Percentiles rank a stretch among this genome's conserved stretches.
Conservation (phyloP, 352 stramenopile genomes). For the Pythium guiyangense region DNA sequence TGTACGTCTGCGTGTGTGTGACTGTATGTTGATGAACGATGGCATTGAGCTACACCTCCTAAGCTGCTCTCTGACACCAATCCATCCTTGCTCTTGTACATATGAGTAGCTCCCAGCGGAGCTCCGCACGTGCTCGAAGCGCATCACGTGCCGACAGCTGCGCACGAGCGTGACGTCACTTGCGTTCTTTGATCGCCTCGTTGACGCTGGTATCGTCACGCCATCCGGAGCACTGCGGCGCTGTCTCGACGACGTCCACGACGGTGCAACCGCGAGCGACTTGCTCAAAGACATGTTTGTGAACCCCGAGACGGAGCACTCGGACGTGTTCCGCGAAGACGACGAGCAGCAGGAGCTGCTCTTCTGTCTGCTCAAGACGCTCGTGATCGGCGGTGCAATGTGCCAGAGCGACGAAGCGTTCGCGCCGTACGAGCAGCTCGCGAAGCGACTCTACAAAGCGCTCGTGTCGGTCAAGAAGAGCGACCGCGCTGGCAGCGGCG, state of each 20-base stretch:
- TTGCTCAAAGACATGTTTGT: conserved; percentile 74
- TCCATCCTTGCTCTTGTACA: not conserved
- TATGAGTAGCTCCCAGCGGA: not conserved
- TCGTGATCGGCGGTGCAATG: conserved; percentile 77
- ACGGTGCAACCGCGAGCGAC: conserved; percentile 65
- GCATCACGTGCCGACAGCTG: conserved; percentile 26
- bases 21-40: not conserved
- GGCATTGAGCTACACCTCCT: not conserved
- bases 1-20: conserved; percentile 16
- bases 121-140: not conserved
- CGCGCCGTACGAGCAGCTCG: conserved; percentile 43
- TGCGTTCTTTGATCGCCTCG: conserved; percentile 66
- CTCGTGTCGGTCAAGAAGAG: conserved; percentile 71
- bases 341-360: conserved; percentile 70
- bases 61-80: not conserved
- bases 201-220: conserved; percentile 44
- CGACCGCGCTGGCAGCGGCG: conserved; percentile 11
- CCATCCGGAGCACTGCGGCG: conserved; percentile 53
- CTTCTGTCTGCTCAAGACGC: conserved; percentile 72
- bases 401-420: conserved; percentile 74
- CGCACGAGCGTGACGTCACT: conserved; percentile 40
- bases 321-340: conserved; percentile 32
- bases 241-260: conserved; percentile 77
- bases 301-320: conserved; percentile 73
- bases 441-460: conserved; percentile 52